phyloP scores from a whole-genome alignment of 257 asterid genomes.

The Nicotiana sylvestris region DNA sequence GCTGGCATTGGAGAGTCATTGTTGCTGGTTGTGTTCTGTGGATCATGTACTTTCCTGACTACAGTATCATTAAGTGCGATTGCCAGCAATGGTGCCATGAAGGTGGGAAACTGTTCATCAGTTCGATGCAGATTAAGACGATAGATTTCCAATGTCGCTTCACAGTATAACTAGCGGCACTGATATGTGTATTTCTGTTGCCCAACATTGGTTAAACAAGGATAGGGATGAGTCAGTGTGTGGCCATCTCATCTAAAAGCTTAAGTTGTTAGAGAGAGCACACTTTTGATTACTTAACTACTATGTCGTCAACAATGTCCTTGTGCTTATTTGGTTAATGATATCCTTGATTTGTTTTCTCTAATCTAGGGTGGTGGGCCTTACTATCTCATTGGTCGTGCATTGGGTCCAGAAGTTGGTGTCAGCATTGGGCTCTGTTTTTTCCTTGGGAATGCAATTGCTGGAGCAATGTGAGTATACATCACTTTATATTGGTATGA shows the following conservation, averaged over 20 bases:
- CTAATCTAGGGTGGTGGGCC: slow-evolving; percentile 95
- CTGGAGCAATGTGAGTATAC: slow-evolving; percentile 94
- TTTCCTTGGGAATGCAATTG: slow-evolving; percentile 98
- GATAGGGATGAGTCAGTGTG: neutral
- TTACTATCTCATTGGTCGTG: slow-evolving; percentile 98
- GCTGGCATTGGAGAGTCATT: slow-evolving; percentile 95
- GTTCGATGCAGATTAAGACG: neutral
- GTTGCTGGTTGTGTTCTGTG: slow-evolving; percentile 90
- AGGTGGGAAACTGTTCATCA: slow-evolving; percentile 40
- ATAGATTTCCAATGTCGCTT: neutral
- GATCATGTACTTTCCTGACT: slow-evolving; percentile 90
- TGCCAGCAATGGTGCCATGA: slow-evolving; percentile 99
- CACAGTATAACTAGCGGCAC: neutral
- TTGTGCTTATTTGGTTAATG: neutral
- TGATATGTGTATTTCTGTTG: neutral
- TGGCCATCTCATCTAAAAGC: slow-evolving; percentile 1
- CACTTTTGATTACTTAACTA: neutral
- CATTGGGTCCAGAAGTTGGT: slow-evolving; percentile 99
- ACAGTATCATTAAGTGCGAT: slow-evolving; percentile 95
- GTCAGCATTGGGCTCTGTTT: slow-evolving; percentile 98
- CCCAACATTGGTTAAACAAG: neutral
- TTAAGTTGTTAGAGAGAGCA: neutral
- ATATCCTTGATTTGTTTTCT: slow-evolving; percentile 4
- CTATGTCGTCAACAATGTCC: neutral
- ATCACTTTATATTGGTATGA: slow-evolving; percentile 11